Conservation (phyloP, 2,329 filamentous ascomycete species). For the Ascochyta pisi region DNA sequence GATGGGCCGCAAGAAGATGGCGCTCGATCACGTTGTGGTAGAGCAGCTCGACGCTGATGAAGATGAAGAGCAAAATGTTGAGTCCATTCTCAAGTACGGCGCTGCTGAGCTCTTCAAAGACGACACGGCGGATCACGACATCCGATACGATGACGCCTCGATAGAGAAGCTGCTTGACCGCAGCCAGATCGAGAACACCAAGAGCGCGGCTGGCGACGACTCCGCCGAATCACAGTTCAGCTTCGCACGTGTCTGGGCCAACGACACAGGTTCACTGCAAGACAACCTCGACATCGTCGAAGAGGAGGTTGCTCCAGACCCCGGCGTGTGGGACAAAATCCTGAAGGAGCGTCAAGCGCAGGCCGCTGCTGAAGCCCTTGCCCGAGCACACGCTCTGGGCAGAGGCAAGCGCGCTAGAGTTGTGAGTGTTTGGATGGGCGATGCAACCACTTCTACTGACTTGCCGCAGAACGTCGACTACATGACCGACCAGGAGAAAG, state of each 20-base stretch:
- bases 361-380: slow-evolving; percentile 72
- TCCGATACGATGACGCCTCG: slow-evolving; percentile 79
- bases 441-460: slow-evolving; percentile 12
- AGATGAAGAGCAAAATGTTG: slow-evolving; percentile 77
- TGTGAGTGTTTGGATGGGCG: slow-evolving; percentile 47
- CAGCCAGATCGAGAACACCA: slow-evolving; percentile 77
- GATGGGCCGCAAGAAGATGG: slow-evolving; percentile 94
- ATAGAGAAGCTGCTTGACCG: slow-evolving; percentile 94
- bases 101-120: slow-evolving; percentile 86
- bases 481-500: slow-evolving; percentile 43
- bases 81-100: slow-evolving; percentile 86
- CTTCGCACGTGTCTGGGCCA: slow-evolving; percentile 90
- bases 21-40: slow-evolving; percentile 91
- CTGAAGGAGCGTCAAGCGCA: slow-evolving; percentile 80
- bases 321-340: slow-evolving; percentile 88
- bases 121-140: slow-evolving; percentile 71
- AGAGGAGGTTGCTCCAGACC: slow-evolving; percentile 64
- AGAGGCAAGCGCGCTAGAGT: slow-evolving; percentile 78
- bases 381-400: slow-evolving; percentile 77
- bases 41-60: slow-evolving; percentile 89
- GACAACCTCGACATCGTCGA: slow-evolving; percentile 65
- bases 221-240: slow-evolving; percentile 82
- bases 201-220: slow-evolving; percentile 60
- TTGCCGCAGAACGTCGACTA: slow-evolving; percentile 55
- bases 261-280: slow-evolving; percentile 73